These are phyloP conservation scores for Gnetum montanum DNA, from an alignment of 75 land plant genomes.

Conservation along the genomic window DNA sequence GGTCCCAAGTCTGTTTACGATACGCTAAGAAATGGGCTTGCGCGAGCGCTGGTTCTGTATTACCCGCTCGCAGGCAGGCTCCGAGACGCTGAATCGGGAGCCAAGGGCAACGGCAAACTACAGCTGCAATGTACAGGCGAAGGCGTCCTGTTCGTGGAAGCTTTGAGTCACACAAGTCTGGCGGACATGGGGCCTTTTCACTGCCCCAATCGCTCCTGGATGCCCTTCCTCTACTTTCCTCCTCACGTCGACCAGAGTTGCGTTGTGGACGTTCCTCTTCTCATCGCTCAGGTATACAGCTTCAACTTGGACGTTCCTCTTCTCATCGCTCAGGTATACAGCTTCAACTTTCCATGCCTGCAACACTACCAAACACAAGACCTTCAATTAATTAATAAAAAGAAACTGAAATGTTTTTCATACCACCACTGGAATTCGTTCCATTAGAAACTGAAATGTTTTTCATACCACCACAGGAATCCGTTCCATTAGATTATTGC, in stretches of 20 bases:
- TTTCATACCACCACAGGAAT: too few species aligned
- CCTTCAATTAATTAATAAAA: too few species aligned
- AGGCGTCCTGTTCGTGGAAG: constrained; percentile 35
- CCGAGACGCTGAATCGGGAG: constrained; percentile 13
- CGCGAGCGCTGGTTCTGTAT: constrained; percentile 33
- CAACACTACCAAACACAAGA: too few species aligned
- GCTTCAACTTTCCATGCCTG: constrained; percentile 18
- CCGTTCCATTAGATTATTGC: too few species aligned
- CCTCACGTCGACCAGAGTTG: constrained; percentile 26
- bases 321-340: constrained; percentile 34
- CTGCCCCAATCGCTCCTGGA: constrained; percentile 35
- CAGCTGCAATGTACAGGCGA: constrained; percentile 24
- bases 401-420: too few species aligned
- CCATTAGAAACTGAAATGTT: too few species aligned
- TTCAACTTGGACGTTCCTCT: constrained; percentile 28
- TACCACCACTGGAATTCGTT: too few species aligned
- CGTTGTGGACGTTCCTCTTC: constrained; percentile 26
- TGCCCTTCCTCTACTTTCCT: constrained; percentile 20
- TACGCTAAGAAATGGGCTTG: constrained; percentile 18
- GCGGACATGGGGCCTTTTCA: constrained; percentile 25
- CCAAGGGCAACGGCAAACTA: constrained; percentile 34
- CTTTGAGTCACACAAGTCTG: constrained; percentile 17
- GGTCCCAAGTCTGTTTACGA: background rate
- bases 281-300: constrained; percentile 38
- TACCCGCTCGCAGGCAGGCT: constrained; percentile 49